Base-by-base conservation (phyloP, 371 early-diverging fungal species). In the Mortierella sp. region DNA sequence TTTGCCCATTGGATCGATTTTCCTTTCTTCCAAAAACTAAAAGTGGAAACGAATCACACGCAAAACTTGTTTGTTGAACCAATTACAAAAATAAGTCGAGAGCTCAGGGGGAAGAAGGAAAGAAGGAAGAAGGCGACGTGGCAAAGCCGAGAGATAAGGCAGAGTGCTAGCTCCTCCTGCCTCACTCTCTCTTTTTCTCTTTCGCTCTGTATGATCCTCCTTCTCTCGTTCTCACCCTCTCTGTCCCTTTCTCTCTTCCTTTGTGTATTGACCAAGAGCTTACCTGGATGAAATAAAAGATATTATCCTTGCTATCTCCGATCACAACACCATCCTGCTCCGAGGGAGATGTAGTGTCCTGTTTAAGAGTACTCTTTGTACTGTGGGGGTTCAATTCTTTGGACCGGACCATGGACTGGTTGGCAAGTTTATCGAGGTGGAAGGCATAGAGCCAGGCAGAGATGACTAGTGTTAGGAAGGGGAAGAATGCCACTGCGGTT, bases 231-330 rank as follows among this genome's bases (percentile, higher is more conserved):
- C 54, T 16, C 54, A 6, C 21, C 7, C 54, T 24, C 54, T 11
- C 24, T 54, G 24, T 54, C 8, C 6, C 54, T 54, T 54, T 24
- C 54, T 8, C 18, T 6, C 7, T 18, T 18, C 54, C 21, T 18
- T 7, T 18, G 54, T 24, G 24, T 46, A 54, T 8, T 0, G 18
- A 54, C 21, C 24, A 24, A 54, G 54, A 7, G 54, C 56, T 65
- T 87, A 91, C 93, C 92, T 94, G 94, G 32, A 91, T 80, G 88
- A 94, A 94, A 75, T 91, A 91, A 73, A 93, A 93, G n/a, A 93
- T 78, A 56, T 92, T 91, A 75, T 90, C 88, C 38, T 89, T 85
- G 38, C 86, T 78, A 46, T 88, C 88, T 3, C 89, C 91, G 54
- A 92, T 86, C 1, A 82, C 79, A 21, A 77, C 41, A 65, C 60